Evolutionary conservation across 2,329 filamentous ascomycete species (phyloP), one percentile per base, ranked within the genome.

Genomic region (Exophiala alcalophila): DNA sequence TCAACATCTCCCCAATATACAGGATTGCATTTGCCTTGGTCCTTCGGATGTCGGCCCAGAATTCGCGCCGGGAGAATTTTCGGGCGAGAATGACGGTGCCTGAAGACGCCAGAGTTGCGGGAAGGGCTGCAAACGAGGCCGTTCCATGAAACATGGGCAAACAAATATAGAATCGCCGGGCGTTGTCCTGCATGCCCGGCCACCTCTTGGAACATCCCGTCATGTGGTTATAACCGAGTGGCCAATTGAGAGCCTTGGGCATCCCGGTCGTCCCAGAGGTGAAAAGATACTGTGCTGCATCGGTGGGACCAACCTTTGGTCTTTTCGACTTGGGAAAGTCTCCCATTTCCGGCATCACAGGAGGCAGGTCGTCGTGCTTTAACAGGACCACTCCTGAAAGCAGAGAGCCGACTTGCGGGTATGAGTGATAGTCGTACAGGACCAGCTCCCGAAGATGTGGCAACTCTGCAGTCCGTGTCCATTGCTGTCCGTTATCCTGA

Each of bases 111-210:
- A 46, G 39, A 6, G 47, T 44, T 3, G 32, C 36, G 5, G 47
- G 47, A 5, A 72, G 10, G 1, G 65, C 67, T 0, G 61, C 66
- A 44, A 72, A 71, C 36, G 68, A 61, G 3, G 65, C 68, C 0
- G 70, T 73, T 27, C 69, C 70, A 52, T 73, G 70, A 56, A 72
- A 73, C 16, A 73, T 60, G 1, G 70, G 70, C 2, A 73, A 58
- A 3, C 67, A 59, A 3, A 66, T 71, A 45, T 73, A 73, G n/a
- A 72, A 49, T 2, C 68, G 67, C 27, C 61, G 65, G 49, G 70
- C 70, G 41, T 65, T 68, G 7, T 72, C 68, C 15, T 54, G 40
- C 8, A 62, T 58, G 1, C 60, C 49, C 0, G 68, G 60, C 6
- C 53, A 63, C 59, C 43, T 50, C 30, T 29, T 38, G 20, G 44